Conservation (phyloP, 768 basidiomycete genomes). For the Suillus ampliporus region DNA sequence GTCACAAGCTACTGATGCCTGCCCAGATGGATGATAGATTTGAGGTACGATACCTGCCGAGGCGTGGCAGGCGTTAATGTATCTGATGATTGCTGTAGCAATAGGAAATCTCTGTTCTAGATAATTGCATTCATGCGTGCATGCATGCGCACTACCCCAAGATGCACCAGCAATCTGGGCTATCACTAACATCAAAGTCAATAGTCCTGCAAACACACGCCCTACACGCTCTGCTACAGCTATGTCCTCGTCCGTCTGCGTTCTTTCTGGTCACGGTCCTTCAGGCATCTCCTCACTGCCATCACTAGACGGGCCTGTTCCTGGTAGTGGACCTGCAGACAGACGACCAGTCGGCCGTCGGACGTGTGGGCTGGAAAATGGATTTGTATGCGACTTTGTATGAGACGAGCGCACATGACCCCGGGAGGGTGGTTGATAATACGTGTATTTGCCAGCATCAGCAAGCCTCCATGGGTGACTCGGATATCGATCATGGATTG, state of each 20-base stretch:
- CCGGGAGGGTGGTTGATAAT: no score
- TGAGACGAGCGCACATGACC: background rate
- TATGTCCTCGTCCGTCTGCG: conserved; percentile 25
- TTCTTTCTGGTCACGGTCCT: conserved; percentile 2
- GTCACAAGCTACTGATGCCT: background rate
- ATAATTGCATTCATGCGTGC: background rate
- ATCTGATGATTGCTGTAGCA: no score
- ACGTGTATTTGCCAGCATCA: no score
- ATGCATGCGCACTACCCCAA: conserved; percentile 1
- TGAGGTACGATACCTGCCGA: background rate
- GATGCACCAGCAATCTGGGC: conserved; percentile 9
- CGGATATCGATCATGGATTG: no score
- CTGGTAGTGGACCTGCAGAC: conserved; percentile 11
- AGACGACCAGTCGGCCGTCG: conserved; percentile 30
- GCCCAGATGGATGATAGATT: background rate
- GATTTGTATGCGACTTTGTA: conserved; percentile 20
- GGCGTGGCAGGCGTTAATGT: no score
- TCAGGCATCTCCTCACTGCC: conserved; percentile 1
- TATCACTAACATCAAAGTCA: conserved; percentile 33
- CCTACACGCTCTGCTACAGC: conserved; percentile 29
- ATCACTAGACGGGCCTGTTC: no score
- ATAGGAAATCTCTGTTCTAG: no score
- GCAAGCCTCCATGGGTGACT: no score
- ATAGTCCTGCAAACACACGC: conserved; percentile 31
- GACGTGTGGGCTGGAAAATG: conserved; percentile 30